Evolutionary conservation across 306 rosid species (phyloP), one percentile per base, ranked within the genome.

Genomic region (Carpinus fangiana): DNA sequence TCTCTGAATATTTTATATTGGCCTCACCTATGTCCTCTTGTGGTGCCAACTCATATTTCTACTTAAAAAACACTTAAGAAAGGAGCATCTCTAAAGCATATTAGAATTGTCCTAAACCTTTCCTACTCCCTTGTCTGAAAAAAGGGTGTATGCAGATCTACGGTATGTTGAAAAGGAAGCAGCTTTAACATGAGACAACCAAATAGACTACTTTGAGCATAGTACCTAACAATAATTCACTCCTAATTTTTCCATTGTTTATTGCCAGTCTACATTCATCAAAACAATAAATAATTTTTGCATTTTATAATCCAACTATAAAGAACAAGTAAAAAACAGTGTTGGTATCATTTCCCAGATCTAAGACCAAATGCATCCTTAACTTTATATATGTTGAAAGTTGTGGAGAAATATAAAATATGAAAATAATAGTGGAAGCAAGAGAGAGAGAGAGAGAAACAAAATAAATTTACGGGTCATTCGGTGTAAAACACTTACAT

Each of bases 141-240:
- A 84, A 85, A 64, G 75, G 73, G 60, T 60, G 76, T 73, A 78
- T 65, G 65, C 31, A 73, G 74, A 79, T 67, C 79, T 72, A 51
- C 78, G 81, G 73, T 76, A 76, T 72, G 78, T 77, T 75, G 60
- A 84, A 84, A 88, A 80, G 78, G 80, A 85, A 79, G 83, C 84
- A 80, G 82, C 86, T 80, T 80, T 79, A 59, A 21, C 61, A 77
- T 76, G 67, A 73, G 81, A 73, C 83, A 68, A 46, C 17, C 54
- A 73, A 71, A 34, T 34, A 5, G 7, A 21, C 10, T 41, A 28
- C 36, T 36, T 17, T 76, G 56, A 21, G 26, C n/a, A 59, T 11
- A 12, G 45, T 23, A 46, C 72, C 72, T 36, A 10, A 41, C 72
- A 67, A 67, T 67, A 67, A 67, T 67, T 67, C 72, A 9, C 16